Evolutionary conservation across 139 green algal species (phyloP).

Genomic region (Eudorina sp.): DNA sequence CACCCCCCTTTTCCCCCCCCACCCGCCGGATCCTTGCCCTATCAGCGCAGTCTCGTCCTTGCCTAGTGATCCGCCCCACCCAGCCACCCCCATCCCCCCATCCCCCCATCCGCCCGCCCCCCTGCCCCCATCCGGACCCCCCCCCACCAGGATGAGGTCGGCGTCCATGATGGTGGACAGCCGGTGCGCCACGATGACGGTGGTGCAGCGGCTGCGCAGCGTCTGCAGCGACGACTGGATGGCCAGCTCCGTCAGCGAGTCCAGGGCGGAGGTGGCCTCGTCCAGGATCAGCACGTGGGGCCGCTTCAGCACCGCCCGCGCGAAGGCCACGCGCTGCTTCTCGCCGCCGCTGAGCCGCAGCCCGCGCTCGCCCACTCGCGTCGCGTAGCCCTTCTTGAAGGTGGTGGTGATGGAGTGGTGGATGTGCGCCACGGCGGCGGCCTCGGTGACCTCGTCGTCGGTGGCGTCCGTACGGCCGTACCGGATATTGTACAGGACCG

Average conservation of each 20-base stretch:
- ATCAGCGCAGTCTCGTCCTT: not conserved
- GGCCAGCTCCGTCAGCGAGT: constrained; percentile 72
- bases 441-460: constrained; percentile 72
- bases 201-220: constrained; percentile 71
- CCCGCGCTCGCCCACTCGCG: constrained; percentile 88
- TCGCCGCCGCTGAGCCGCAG: constrained; percentile 72
- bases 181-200: constrained; percentile 91
- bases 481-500: constrained; percentile 90
- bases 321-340: constrained; percentile 78
- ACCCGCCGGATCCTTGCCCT: not conserved
- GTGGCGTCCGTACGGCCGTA: constrained; percentile 77
- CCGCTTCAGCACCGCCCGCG: constrained; percentile 65
- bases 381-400: constrained; percentile 69
- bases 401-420: constrained; percentile 73
- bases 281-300: constrained; percentile 72
- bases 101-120: not conserved
- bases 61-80: too few species aligned
- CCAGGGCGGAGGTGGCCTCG: constrained; percentile 74
- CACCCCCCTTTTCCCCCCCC: not conserved
- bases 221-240: constrained; percentile 64
- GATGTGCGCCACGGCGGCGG: constrained; percentile 79
- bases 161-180: constrained; percentile 88
- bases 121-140: not conserved
- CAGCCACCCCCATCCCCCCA: not conserved
- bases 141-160: constrained; percentile 83